Percentiles rank a stretch among this genome's conserved stretches.
These are phyloP conservation scores for Calonectria honghensis DNA, from an alignment of 2,329 filamentous ascomycete genomes.

Conservation along the genomic window DNA sequence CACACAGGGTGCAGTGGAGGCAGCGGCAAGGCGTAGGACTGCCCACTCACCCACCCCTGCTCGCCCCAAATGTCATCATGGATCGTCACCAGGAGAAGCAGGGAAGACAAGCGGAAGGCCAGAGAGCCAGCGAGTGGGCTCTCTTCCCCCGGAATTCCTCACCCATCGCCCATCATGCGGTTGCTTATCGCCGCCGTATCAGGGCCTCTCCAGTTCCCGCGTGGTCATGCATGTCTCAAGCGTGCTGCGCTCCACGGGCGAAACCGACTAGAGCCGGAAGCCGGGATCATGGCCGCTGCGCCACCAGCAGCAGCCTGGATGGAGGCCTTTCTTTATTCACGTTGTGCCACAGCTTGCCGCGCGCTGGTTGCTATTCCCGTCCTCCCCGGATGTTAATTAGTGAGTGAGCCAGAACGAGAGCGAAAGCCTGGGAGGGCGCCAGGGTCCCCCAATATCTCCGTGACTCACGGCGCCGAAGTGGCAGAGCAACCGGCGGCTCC, in stretches of 20 bases:
- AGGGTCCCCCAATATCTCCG: conserved; percentile 23
- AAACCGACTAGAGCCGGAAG: conserved; percentile 3
- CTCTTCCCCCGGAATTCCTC: conserved; percentile 20
- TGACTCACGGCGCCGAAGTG: conserved; percentile 34
- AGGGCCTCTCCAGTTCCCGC: conserved; percentile 20
- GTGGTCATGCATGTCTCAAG: conserved; percentile 32
- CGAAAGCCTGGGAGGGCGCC: neutral
- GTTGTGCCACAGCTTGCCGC: neutral
- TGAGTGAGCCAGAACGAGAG: neutral
- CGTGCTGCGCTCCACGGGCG: conserved; percentile 8
- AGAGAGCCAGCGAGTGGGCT: neutral
- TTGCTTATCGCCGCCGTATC: conserved; percentile 39
- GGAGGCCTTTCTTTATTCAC: neutral
- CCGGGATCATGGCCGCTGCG: conserved; percentile 5
- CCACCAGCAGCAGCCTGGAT: conserved; percentile 19
- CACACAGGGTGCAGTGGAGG: neutral
- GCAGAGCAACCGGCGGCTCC: conserved; percentile 25
- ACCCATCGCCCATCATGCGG: conserved; percentile 16
- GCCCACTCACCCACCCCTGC: neutral
- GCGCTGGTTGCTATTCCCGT: conserved; percentile 17
- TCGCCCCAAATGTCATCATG: conserved; percentile 9
- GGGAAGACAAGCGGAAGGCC: neutral
- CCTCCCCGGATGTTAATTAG: neutral
- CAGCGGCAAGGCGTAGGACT: conserved; percentile 25
- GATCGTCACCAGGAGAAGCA: conserved; percentile 21